Conservation (phyloP, 768 basidiomycete species). For the Asterophora parasitica region DNA sequence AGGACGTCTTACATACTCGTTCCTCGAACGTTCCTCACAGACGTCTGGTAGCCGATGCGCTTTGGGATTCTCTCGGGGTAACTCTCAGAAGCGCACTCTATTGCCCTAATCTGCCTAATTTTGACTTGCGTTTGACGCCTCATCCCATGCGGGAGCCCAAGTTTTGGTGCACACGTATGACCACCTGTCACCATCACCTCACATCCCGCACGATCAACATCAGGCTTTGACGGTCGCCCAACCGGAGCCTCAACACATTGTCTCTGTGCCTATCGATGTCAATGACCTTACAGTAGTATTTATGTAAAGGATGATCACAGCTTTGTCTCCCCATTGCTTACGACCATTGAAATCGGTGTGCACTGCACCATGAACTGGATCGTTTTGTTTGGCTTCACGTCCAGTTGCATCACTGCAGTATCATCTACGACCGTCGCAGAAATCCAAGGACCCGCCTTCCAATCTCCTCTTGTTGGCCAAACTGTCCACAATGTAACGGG, state of each 20-base stretch:
- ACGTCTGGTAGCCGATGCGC: no score
- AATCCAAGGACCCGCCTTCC: conserved; percentile 46
- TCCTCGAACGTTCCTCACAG: no score
- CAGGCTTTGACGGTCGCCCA: not conserved
- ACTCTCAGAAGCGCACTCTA: no score
- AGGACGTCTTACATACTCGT: no score
- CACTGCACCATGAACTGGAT: conserved; percentile 27
- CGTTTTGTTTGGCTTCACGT: conserved; percentile 23
- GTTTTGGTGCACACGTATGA: conserved; percentile 1
- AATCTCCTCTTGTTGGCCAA: conserved; percentile 42
- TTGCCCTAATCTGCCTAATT: not conserved
- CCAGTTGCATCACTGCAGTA: conserved; percentile 24
- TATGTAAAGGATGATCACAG: not conserved
- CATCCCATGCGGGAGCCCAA: not conserved
- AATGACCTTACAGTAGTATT: no score
- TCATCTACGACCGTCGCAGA: conserved; percentile 38
- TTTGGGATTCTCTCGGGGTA: no score
- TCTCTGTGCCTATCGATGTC: conserved; percentile 1
- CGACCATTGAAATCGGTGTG: not conserved
- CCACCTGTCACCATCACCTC: not conserved
- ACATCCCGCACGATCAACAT: conserved; percentile 1
- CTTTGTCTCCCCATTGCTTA: not conserved
- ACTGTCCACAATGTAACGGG: conserved; percentile 44
- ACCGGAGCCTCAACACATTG: conserved; percentile 1
- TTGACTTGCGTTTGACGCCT: not conserved